Evolutionary conservation across 2,329 filamentous ascomycete genomes (phyloP).

Genomic region (Pseudogymnoascus pannorum): DNA sequence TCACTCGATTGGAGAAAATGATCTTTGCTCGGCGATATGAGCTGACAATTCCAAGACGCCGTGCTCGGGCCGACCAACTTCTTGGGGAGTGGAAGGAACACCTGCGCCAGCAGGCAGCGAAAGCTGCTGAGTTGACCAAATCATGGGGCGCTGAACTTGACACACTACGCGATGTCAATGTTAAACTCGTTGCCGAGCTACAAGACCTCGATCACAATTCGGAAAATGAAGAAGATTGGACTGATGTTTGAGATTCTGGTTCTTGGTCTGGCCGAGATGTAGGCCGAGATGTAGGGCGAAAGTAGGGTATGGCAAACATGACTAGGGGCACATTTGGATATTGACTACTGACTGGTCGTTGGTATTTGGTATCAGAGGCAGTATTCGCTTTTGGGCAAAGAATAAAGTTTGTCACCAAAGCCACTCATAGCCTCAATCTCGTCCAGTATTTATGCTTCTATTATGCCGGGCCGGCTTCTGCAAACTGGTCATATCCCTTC

Average conservation of each 20-base stretch:
- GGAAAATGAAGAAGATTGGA: not conserved
- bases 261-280: not conserved
- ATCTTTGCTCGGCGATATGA: not conserved
- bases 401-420: not conserved
- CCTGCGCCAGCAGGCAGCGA: not conserved
- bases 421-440: not conserved
- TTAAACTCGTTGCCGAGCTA: not conserved
- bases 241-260: not conserved
- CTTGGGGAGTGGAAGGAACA: not conserved
- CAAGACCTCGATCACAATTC: not conserved
- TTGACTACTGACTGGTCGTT: not conserved
- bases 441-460: slow-evolving; percentile 4
- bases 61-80: not conserved
- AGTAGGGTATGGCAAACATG: not conserved
- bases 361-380: not conserved
- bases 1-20: not conserved
- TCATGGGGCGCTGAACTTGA: not conserved
- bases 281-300: not conserved
- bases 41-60: not conserved
- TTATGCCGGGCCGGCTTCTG: not conserved
- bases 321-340: not conserved
- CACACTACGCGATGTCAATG: not conserved
- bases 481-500: slow-evolving; percentile 2
- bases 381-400: not conserved
- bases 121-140: not conserved